Conservation (phyloP, 1,284 basidiomycete species). For the Marasmius tenuissimus region DNA sequence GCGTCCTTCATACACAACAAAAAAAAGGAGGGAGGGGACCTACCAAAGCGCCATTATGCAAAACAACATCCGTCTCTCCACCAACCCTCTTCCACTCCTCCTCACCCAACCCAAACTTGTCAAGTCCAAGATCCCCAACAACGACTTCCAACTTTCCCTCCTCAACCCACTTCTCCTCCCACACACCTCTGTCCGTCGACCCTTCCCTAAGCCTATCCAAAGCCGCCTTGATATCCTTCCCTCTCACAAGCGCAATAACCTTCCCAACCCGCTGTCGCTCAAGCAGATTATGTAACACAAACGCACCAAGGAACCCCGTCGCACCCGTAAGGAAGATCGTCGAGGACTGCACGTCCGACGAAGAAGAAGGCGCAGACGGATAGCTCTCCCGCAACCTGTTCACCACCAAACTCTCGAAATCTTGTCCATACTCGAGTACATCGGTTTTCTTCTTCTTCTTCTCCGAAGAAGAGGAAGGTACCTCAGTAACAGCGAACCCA, state of each 20-base stretch:
- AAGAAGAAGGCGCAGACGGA: slow-evolving; percentile 46
- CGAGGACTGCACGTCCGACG: slow-evolving; percentile 54
- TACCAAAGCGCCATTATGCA: slow-evolving; percentile 97
- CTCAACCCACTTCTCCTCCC: slow-evolving; percentile 87
- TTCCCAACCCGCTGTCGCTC: slow-evolving; percentile 68
- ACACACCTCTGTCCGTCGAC: slow-evolving; percentile 85
- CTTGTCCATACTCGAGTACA: slow-evolving; percentile 73
- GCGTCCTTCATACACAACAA: neutral
- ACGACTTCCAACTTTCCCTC: slow-evolving; percentile 79
- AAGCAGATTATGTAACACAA: slow-evolving; percentile 85
- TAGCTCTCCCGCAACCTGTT: slow-evolving; percentile 62
- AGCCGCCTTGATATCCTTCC: slow-evolving; percentile 63
- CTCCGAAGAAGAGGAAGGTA: neutral
- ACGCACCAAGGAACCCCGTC: slow-evolving; percentile 96
- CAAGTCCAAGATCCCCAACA: slow-evolving; percentile 83
- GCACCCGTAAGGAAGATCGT: slow-evolving; percentile 96
- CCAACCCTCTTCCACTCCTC: slow-evolving; percentile 71
- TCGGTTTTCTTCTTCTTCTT: slow-evolving; percentile 20
- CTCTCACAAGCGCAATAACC: slow-evolving; percentile 92
- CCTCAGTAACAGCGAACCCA: slow-evolving; percentile 50
- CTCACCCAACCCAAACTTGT: slow-evolving; percentile 74
- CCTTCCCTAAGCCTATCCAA: slow-evolving; percentile 74
- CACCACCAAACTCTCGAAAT: slow-evolving; percentile 68
- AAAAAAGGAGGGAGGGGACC: slow-evolving; percentile 25
- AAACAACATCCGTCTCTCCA: slow-evolving; percentile 77